phyloP scores from a whole-genome alignment of 2,329 filamentous ascomycete genomes.

The Paracorniculantispora psalliotae region DNA sequence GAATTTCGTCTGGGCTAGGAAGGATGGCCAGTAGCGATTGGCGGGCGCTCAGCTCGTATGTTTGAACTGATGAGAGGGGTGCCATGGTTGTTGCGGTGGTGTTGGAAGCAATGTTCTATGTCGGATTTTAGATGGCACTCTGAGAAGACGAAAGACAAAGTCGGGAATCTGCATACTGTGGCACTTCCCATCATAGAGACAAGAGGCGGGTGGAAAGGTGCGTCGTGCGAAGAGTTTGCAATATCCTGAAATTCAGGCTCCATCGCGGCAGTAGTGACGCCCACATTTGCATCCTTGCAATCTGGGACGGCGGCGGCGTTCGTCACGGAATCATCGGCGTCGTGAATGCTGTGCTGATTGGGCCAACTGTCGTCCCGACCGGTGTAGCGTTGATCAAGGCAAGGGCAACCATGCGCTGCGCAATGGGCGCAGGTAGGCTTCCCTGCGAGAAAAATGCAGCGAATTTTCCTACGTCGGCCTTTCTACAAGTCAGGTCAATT shows the following conservation, averaged over 20 bases:
- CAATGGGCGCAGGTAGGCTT: conserved; percentile 39
- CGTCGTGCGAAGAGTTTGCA: not conserved
- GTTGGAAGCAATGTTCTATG: not conserved
- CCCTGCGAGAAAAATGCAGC: conserved; percentile 36
- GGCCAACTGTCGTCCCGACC: not conserved
- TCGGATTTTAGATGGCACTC: not conserved
- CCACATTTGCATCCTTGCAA: not conserved
- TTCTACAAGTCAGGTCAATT: not conserved
- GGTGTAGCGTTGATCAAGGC: not conserved
- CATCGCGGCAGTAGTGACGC: not conserved
- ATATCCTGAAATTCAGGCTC: not conserved
- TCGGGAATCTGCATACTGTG: not conserved
- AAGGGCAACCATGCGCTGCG: not conserved
- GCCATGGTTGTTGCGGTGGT: not conserved
- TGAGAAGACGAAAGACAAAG: not conserved
- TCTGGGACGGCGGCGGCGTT: not conserved
- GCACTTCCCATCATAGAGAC: not conserved
- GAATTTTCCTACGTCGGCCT: conserved; percentile 44
- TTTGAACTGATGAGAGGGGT: not conserved
- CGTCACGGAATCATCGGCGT: not conserved
- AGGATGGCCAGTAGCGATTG: conserved; percentile 4
- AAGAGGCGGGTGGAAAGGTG: not conserved
- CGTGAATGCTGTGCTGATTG: not conserved
- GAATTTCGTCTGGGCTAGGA: conserved; percentile 18
- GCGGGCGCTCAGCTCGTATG: not conserved